Base-by-base conservation (phyloP, 2,329 filamentous ascomycete genomes). In the Exophiala aquamarina region DNA sequence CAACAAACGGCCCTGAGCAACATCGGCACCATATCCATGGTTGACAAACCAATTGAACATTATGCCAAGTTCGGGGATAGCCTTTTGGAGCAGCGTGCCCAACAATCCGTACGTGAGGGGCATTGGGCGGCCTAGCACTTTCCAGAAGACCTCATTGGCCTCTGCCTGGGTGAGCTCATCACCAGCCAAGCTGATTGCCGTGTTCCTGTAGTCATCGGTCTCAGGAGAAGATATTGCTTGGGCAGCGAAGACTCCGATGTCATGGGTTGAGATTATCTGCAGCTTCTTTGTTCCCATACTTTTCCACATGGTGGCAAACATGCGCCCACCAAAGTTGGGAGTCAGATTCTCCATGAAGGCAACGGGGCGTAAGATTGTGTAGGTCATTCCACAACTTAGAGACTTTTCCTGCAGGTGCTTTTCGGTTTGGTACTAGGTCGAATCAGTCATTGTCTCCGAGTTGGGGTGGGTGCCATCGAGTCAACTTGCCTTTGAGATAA, bases 281-380 rank as follows among this genome's bases (percentile, higher is more conserved):
- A 75, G 55, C 2, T 67, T 61, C 49, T 72, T 74, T 1, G 64
- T 69, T 37, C 68, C 61, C 13, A 77, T 46, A 0, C 63, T 64
- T 28, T 68, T 64, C 28, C 69, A 62, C 60, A 72, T 70, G 0
- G 75, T 69, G 0, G 71, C 59, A 58, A 79, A 78, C 2, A 73
- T 66, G 47, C 73, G 74, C 3, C 74, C 74, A 7, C 69, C 53
- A 54, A 78, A 73, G 9, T 68, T 69, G 0, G 72, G 68, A 2
- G 59, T 63, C 3, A 79, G 57, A 64, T 77, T 78, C 6, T 86
- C 81, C 69, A 83, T 79, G 65, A 86, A 86, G 2, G 76, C 78
- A 0, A 78, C 75, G 0, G 82, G 82, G 3, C 82, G 74, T 2
- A 86, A 66, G 31, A 86, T 77, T 0, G 79, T 83, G 75, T 78